Evolutionary conservation across 2,329 filamentous ascomycete species (phyloP).

Genomic region (Diaporthe batatas): DNA sequence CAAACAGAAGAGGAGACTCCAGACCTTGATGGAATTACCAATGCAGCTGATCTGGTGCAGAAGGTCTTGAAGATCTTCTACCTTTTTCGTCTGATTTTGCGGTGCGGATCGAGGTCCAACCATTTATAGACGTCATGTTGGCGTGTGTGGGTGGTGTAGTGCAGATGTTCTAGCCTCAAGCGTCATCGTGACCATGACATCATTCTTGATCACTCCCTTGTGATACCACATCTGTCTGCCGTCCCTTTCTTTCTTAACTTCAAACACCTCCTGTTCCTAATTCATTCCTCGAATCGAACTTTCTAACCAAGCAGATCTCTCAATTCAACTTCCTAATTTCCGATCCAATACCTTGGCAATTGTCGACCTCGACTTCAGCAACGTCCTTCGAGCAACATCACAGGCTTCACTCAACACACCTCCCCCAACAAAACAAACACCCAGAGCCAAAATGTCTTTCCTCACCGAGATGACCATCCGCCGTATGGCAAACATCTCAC

Average conservation of each 20-base stretch:
- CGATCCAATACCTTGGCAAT: neutral
- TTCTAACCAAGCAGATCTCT: neutral
- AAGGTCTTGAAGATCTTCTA: slow-evolving; percentile 11
- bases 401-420: neutral
- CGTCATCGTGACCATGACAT: slow-evolving; percentile 37
- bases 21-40: neutral
- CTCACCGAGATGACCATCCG: slow-evolving; percentile 62
- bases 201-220: slow-evolving; percentile 24
- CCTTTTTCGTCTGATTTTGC: slow-evolving; percentile 1
- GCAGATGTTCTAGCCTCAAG: slow-evolving; percentile 23
- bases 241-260: slow-evolving; percentile 20
- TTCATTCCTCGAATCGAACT: neutral
- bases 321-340: neutral
- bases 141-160: slow-evolving; percentile 17
- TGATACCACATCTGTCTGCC: neutral
- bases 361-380: neutral
- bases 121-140: slow-evolving; percentile 31
- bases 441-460: slow-evolving; percentile 63
- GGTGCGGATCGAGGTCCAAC: slow-evolving; percentile 28
- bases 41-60: slow-evolving; percentile 13
- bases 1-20: neutral
- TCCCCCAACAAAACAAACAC: slow-evolving; percentile 30
- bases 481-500: slow-evolving; percentile 56
- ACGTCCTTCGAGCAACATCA: slow-evolving; percentile 30
- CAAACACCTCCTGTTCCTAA: neutral